Conservation (phyloP, 2,329 filamentous ascomycete species). For the Fusarium nelsonii region DNA sequence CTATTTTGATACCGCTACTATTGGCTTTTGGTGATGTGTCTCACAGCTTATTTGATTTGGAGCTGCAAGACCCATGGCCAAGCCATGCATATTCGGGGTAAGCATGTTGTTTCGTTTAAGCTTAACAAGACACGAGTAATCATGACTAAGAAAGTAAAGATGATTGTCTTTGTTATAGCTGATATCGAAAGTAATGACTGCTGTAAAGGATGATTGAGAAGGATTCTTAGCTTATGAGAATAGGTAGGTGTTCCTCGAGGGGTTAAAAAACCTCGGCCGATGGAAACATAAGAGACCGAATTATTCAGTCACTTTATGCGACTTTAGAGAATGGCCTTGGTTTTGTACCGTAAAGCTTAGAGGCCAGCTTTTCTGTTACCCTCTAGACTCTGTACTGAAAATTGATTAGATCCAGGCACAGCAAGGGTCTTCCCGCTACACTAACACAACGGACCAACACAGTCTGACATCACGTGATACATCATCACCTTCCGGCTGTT, state of each 20-base stretch:
- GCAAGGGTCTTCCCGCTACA: background rate
- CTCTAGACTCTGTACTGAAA: background rate
- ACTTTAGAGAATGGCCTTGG: no score
- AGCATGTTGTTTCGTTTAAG: slow-evolving; percentile 20
- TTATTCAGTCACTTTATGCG: no score
- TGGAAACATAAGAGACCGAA: no score
- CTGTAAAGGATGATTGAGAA: background rate
- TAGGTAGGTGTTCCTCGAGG: background rate
- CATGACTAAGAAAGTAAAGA: slow-evolving; percentile 11
- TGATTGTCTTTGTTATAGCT: background rate
- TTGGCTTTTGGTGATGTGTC: slow-evolving; percentile 46
- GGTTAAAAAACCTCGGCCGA: no score
- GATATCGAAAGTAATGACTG: background rate
- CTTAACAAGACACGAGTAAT: slow-evolving; percentile 7
- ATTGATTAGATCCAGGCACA: slow-evolving; percentile 12
- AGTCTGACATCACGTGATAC: slow-evolving; percentile 24
- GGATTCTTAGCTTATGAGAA: background rate
- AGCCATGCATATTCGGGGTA: slow-evolving; percentile 4
- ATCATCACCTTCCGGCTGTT: slow-evolving; percentile 15
- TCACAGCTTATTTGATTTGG: slow-evolving; percentile 24
- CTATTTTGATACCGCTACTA: slow-evolving; percentile 34
- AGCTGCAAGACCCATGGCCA: slow-evolving; percentile 16
- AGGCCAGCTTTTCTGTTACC: no score
- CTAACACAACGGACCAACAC: background rate
- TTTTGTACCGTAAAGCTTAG: no score